These are phyloP conservation scores for Saturnispora kantuleensis DNA, from an alignment of 805 yeast species.

Conservation along the genomic window DNA sequence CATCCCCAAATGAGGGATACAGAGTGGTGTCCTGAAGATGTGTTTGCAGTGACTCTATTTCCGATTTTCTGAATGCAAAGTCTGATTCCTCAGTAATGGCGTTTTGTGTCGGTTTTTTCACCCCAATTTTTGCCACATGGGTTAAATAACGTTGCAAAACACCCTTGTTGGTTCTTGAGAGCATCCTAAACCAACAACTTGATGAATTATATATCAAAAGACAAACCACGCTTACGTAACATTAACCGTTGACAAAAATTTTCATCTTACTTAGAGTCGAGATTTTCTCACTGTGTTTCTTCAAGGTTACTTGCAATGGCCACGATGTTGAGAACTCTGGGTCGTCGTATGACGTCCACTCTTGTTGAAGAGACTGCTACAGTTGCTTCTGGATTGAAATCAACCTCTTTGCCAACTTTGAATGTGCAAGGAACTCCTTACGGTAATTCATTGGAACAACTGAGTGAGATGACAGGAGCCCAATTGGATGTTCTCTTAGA, in stretches of 20 bases:
- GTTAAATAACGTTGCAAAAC: too few relatives aligned
- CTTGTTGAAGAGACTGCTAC: neutral
- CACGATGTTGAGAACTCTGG: too few relatives aligned
- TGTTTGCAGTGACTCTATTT: conserved; percentile 10
- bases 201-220: neutral
- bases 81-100: conserved; percentile 23
- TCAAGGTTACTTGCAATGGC: too few relatives aligned
- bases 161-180: too few relatives aligned
- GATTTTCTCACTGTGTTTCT: too few relatives aligned
- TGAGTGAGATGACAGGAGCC: conserved; percentile 16
- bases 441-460: conserved; percentile 11
- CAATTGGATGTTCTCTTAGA: conserved; percentile 22
- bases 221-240: too few relatives aligned
- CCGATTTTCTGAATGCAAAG: conserved; percentile 24
- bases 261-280: too few relatives aligned
- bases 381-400: neutral
- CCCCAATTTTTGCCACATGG: neutral
- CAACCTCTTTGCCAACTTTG: neutral
- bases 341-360: too few relatives aligned
- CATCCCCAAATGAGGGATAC: conserved; percentile 19
- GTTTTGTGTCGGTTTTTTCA: neutral
- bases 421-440: conserved; percentile 10
- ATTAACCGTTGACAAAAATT: too few relatives aligned
- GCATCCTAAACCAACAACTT: neutral
- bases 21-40: conserved; percentile 17